Conservation (phyloP, 1,284 basidiomycete species). For the Ganoderma resinaceum region DNA sequence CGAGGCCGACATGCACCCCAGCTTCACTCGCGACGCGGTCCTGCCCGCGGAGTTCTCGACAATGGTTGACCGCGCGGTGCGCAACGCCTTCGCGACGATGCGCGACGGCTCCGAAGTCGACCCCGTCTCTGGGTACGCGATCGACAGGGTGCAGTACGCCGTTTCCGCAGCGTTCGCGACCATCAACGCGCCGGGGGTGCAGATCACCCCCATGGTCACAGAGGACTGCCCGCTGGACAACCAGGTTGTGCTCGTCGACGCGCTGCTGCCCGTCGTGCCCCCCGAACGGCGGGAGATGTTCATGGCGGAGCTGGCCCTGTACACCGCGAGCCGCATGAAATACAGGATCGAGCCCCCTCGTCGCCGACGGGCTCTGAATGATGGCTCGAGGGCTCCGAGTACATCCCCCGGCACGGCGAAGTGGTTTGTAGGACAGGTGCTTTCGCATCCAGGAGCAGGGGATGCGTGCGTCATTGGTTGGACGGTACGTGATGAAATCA, state of each 20-base stretch:
- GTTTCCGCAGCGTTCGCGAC: constrained; percentile 15
- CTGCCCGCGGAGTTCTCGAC: constrained; percentile 15
- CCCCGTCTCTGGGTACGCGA: neutral
- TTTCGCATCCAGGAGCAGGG: neutral
- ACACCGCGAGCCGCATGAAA: constrained; percentile 3
- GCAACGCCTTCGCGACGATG: constrained; percentile 25
- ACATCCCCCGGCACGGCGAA: neutral
- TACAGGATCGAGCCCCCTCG: constrained; percentile 6
- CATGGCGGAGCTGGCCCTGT: constrained; percentile 1
- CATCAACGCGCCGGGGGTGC: constrained; percentile 8
- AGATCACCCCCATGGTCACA: constrained; percentile 11
- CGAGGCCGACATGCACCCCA: constrained; percentile 34
- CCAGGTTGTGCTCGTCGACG: constrained; percentile 23
- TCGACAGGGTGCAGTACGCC: constrained; percentile 17
- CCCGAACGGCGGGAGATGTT: neutral
- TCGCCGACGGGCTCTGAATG: neutral
- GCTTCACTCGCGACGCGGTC: constrained; percentile 30
- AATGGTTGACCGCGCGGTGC: constrained; percentile 28
- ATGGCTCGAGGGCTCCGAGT: neutral
- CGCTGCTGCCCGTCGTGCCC: constrained; percentile 14
- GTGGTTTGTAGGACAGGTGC: constrained; percentile 29
- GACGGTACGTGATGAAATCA: constrained; percentile 13
- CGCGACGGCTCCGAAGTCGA: neutral
- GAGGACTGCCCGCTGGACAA: constrained; percentile 29
- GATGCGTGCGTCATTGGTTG: constrained; percentile 26